phyloP scores from a whole-genome alignment of 306 rosid genomes.

The Cyclanthera cordifolia region DNA sequence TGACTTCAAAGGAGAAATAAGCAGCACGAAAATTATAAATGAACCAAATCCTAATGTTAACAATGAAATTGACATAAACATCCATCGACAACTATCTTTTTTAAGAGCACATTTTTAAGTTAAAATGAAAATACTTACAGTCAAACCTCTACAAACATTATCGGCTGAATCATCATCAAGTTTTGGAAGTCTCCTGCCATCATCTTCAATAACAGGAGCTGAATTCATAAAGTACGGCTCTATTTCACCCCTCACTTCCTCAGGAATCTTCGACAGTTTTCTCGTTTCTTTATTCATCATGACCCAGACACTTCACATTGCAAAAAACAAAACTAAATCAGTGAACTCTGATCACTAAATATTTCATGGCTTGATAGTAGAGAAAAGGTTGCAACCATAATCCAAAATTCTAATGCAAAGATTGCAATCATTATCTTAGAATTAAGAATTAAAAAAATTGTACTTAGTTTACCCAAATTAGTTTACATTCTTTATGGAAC shows the following conservation, averaged over 20 bases:
- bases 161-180: conserved; percentile 63
- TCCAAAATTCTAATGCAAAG: background rate
- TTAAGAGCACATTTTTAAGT: background rate
- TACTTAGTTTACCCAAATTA: background rate
- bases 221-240: conserved; percentile 53
- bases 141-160: conserved; percentile 48
- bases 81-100: background rate
- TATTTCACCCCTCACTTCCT: conserved; percentile 81
- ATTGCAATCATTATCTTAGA: background rate
- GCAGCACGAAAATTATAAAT: background rate
- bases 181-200: conserved; percentile 60
- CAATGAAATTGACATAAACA: background rate
- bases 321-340: background rate
- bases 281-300: conserved; percentile 94
- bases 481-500: background rate
- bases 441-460: background rate
- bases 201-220: conserved; percentile 75
- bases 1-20: background rate
- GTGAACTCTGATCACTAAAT: background rate
- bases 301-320: conserved; percentile 71
- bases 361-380: background rate
- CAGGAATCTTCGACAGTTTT: conserved; percentile 74
- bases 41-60: background rate
- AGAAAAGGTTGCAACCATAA: background rate
- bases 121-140: conserved; percentile 38